phyloP scores from a whole-genome alignment of 192 early-diverging fungal species.

The Coemansia biformis region DNA sequence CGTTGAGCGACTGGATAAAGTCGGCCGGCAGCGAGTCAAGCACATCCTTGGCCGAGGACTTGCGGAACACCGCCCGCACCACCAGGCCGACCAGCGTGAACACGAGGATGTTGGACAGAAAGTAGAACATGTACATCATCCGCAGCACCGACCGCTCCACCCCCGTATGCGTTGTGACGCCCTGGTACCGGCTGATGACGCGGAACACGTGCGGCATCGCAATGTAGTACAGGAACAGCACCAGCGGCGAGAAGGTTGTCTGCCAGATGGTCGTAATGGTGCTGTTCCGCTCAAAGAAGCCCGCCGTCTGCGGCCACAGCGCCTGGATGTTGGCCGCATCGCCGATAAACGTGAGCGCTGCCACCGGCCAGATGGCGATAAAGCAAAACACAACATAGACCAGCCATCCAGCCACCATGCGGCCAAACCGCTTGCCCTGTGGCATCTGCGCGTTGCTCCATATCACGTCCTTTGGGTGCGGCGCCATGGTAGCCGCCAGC shows the following conservation, averaged over 20 bases:
- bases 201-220: slow-evolving; percentile 61
- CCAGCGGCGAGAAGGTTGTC: slow-evolving; percentile 60
- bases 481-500: slow-evolving; percentile 45
- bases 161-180: slow-evolving; percentile 63
- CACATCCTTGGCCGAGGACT: slow-evolving; percentile 23
- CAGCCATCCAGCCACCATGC: slow-evolving; percentile 33
- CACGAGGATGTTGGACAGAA: slow-evolving; percentile 64
- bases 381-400: slow-evolving; percentile 57
- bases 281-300: slow-evolving; percentile 48
- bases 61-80: slow-evolving; percentile 39
- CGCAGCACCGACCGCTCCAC: slow-evolving; percentile 64
- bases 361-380: slow-evolving; percentile 64
- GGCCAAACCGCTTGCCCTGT: slow-evolving; percentile 43
- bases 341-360: slow-evolving; percentile 56
- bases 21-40: slow-evolving; percentile 37
- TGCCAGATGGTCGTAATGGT: slow-evolving; percentile 58
- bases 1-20: slow-evolving; percentile 40
- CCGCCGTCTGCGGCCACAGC: slow-evolving; percentile 49
- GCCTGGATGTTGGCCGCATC: slow-evolving; percentile 55
- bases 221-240: slow-evolving; percentile 62
- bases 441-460: slow-evolving; percentile 66
- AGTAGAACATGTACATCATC: slow-evolving; percentile 70
- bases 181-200: slow-evolving; percentile 60
- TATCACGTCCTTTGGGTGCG: slow-evolving; percentile 71
- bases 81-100: slow-evolving; percentile 53